These are phyloP conservation scores for Peribolospora baueri DNA, from an alignment of 768 basidiomycete species.

Conservation along the genomic window DNA sequence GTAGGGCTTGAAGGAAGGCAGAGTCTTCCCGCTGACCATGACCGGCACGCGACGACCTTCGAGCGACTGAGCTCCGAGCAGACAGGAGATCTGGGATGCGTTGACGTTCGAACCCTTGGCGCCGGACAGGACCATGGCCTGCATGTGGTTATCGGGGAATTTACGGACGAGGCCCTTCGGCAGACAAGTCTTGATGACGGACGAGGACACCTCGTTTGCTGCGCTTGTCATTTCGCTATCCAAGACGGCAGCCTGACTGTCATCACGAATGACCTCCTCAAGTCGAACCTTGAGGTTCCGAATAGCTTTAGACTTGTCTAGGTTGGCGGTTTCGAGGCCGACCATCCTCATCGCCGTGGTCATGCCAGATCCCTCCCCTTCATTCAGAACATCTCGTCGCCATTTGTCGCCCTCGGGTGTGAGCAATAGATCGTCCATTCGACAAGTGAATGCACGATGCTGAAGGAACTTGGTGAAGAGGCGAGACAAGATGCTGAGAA, in stretches of 20 bases:
- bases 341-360: constrained; percentile 56
- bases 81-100: constrained; percentile 91
- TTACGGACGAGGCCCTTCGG: constrained; percentile 67
- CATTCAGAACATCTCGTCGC: constrained; percentile 40
- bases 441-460: constrained; percentile 87
- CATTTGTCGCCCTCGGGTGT: constrained; percentile 53
- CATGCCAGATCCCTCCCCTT: constrained; percentile 48
- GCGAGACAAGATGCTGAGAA: constrained; percentile 77
- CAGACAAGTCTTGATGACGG: constrained; percentile 67
- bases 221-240: constrained; percentile 57
- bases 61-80: constrained; percentile 86
- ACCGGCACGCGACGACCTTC: constrained; percentile 96
- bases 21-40: constrained; percentile 96
- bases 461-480: constrained; percentile 93
- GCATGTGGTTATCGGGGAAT: constrained; percentile 98
- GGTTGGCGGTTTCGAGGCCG: constrained; percentile 18
- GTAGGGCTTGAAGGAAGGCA: constrained; percentile 88
- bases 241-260: constrained; percentile 88
- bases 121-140: constrained; percentile 91
- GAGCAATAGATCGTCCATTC: constrained; percentile 90
- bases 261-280: constrained; percentile 79
- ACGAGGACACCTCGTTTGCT: constrained; percentile 53
- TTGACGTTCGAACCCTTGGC: constrained; percentile 97
- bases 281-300: constrained; percentile 30
- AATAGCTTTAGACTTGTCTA: constrained; percentile 19